Conservation (phyloP, 2,329 filamentous ascomycete species). For the Byssothecium circinans region DNA sequence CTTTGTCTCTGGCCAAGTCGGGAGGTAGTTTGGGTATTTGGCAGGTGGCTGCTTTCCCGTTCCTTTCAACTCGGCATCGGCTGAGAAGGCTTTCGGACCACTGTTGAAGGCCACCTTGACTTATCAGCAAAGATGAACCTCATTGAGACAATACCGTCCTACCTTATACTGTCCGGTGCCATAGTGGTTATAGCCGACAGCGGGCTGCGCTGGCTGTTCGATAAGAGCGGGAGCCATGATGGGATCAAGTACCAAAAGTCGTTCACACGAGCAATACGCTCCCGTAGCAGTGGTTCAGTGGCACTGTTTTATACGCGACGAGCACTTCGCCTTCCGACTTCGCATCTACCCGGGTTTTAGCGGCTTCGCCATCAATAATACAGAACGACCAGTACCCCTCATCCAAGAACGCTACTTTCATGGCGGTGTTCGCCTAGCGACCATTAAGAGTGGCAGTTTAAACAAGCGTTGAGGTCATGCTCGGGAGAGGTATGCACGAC, state of each 20-base stretch:
- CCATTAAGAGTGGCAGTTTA: not conserved
- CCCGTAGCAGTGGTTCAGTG: not conserved
- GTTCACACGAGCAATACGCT: not conserved
- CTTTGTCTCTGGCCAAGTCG: constrained; percentile 64
- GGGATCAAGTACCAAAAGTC: not conserved
- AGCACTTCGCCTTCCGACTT: not conserved
- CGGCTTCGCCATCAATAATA: not conserved
- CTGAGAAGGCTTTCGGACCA: constrained; percentile 48
- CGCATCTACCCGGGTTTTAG: constrained; percentile 1
- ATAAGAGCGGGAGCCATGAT: constrained; percentile 50
- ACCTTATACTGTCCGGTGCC: constrained; percentile 36
- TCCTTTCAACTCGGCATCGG: constrained; percentile 57
- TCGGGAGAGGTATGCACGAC: not conserved
- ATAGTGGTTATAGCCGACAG: constrained; percentile 31
- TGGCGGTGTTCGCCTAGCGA: constrained; percentile 1
- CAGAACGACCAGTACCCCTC: constrained; percentile 3
- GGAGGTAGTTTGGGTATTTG: constrained; percentile 72
- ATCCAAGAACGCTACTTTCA: not conserved
- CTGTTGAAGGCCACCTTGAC: constrained; percentile 48
- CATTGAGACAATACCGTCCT: not conserved
- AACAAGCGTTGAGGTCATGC: not conserved
- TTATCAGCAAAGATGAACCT: not conserved
- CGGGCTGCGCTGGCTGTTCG: constrained; percentile 26
- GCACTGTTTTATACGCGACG: constrained; percentile 1
- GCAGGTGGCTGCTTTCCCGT: constrained; percentile 57